Conservation (phyloP, 1,284 basidiomycete genomes). For the Caloboletus inedulis region DNA sequence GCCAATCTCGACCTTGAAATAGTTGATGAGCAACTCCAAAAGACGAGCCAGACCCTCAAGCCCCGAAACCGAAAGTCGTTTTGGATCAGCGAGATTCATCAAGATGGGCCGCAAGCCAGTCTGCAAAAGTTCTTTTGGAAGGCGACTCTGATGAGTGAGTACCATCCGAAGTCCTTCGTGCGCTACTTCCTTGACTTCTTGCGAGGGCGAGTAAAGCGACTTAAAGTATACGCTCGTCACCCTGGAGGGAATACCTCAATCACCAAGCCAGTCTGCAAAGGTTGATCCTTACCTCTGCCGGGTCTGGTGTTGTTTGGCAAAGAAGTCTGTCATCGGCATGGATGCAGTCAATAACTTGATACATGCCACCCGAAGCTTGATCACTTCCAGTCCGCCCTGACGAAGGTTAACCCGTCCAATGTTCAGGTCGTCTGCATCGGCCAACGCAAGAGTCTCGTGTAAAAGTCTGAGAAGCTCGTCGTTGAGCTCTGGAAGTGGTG, state of each 20-base stretch:
- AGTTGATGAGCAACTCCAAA: constrained; percentile 93
- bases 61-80: constrained; percentile 91
- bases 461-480: constrained; percentile 92
- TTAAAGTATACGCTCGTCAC: constrained; percentile 98
- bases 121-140: constrained; percentile 96
- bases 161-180: constrained; percentile 93
- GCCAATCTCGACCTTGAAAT: constrained; percentile 99
- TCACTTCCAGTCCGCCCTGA: constrained; percentile 81
- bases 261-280: constrained; percentile 4
- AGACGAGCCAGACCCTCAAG: constrained; percentile 95
- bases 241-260: constrained; percentile 39
- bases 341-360: constrained; percentile 92
- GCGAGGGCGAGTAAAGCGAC: constrained; percentile 91
- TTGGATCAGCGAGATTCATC: constrained; percentile 97
- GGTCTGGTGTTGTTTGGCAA: constrained; percentile 76
- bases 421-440: constrained; percentile 90
- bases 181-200: constrained; percentile 94
- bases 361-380: constrained; percentile 92
- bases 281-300: constrained; percentile 67
- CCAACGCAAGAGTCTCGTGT: constrained; percentile 92
- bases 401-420: constrained; percentile 75
- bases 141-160: constrained; percentile 83
- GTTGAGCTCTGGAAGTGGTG: constrained; percentile 85
- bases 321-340: constrained; percentile 93
- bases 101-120: constrained; percentile 94